phyloP scores from a whole-genome alignment of 768 basidiomycete genomes.

The Roridomyces roridus region DNA sequence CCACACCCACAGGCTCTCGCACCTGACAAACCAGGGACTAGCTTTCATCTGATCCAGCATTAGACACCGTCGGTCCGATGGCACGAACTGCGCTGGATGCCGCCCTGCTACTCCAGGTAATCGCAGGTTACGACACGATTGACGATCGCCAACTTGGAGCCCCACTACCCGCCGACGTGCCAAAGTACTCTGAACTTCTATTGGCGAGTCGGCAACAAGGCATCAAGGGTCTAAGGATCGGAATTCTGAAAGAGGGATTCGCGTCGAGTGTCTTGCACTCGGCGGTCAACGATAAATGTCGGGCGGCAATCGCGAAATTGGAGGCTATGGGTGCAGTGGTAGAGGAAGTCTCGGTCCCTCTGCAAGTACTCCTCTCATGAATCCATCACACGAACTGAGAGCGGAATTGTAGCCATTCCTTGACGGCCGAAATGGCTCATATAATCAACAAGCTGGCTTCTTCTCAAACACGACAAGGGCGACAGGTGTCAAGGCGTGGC shows the following conservation, averaged over 20 bases:
- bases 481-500: conserved; percentile 16
- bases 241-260: conserved; percentile 20
- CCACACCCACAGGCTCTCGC: background rate
- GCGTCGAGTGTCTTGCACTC: background rate
- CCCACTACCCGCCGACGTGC: conserved; percentile 10
- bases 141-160: conserved; percentile 23
- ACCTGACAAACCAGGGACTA: background rate
- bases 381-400: background rate
- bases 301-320: conserved; percentile 8
- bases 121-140: conserved; percentile 21
- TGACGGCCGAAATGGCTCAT: conserved; percentile 5
- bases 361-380: background rate
- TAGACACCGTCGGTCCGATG: conserved; percentile 22
- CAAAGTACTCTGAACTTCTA: conserved; percentile 9
- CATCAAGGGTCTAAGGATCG: conserved; percentile 13
- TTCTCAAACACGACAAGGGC: conserved; percentile 18
- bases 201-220: background rate
- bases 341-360: conserved; percentile 22
- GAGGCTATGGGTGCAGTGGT: conserved; percentile 16
- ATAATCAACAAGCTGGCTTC: conserved; percentile 15
- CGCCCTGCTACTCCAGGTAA: conserved; percentile 16
- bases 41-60: conserved; percentile 14
- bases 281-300: conserved; percentile 1
- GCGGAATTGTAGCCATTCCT: background rate
- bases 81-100: conserved; percentile 16